Conservation (phyloP, 495 filamentous ascomycete species). For the Xylaria castorea region DNA sequence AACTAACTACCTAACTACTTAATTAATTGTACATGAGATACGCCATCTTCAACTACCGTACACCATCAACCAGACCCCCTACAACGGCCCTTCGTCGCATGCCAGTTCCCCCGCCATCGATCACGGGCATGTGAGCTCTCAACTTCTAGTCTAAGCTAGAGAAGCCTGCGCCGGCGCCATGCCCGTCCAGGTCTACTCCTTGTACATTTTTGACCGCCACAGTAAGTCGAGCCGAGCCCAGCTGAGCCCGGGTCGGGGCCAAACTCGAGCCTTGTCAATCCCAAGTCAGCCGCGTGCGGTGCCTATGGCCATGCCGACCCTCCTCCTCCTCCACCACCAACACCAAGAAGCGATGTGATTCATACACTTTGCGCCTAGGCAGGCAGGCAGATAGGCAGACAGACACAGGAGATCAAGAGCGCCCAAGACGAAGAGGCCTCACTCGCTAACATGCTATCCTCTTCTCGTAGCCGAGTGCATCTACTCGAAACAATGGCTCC, state of each 20-base stretch:
- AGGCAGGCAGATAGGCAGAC: not conserved
- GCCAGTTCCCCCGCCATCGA: not conserved
- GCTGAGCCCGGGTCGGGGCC: not conserved
- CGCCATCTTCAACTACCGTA: not conserved
- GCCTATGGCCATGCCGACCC: constrained; percentile 24
- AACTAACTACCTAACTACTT: not conserved
- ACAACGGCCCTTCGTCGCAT: not conserved
- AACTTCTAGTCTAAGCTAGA: constrained; percentile 32
- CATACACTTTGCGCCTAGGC: not conserved
- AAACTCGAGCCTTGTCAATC: constrained; percentile 4
- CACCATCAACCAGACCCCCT: not conserved
- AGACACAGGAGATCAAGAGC: not conserved
- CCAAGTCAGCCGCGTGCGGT: constrained; percentile 5
- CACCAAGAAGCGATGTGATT: constrained; percentile 2
- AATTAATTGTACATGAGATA: constrained; percentile 1
- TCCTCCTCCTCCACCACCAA: too few relatives aligned
- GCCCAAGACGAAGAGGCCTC: not conserved
- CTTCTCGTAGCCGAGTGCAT: constrained; percentile 81
- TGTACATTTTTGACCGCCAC: constrained; percentile 99
- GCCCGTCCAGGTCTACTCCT: constrained; percentile 90
- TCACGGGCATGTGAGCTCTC: constrained; percentile 42
- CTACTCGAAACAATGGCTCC: constrained; percentile 82
- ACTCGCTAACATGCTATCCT: constrained; percentile 26
- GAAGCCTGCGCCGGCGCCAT: constrained; percentile 33
- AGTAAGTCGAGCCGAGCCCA: constrained; percentile 61